phyloP scores from a whole-genome alignment of 139 green algal species.

The Deuterostichococcus epilithicus region DNA sequence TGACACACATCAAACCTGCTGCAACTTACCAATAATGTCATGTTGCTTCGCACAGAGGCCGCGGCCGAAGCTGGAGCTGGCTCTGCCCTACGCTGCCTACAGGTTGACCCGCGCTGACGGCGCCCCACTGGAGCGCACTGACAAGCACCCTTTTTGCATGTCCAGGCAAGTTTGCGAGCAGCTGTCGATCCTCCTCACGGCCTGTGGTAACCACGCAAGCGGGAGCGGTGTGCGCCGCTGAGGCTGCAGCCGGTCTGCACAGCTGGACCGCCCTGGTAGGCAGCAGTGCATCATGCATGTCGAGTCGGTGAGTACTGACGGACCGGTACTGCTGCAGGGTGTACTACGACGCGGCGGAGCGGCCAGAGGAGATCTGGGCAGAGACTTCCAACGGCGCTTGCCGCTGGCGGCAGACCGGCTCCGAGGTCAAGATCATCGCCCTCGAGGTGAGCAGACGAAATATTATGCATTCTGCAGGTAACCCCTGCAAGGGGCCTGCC shows the following conservation, averaged over 20 bases:
- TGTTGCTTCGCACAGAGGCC: constrained; percentile 12
- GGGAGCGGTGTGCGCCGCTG: too few relatives aligned
- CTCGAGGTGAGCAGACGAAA: constrained; percentile 26
- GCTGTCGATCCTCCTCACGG: too few relatives aligned
- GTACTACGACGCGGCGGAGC: constrained; percentile 12
- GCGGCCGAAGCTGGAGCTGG: constrained; percentile 48
- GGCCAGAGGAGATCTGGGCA: constrained; percentile 51
- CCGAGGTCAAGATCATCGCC: constrained; percentile 56
- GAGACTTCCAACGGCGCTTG: constrained; percentile 55
- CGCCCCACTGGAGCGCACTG: constrained; percentile 36
- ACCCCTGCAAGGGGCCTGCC: too few relatives aligned
- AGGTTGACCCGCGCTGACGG: constrained; percentile 50
- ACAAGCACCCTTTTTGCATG: constrained; percentile 78
- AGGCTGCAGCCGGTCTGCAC: too few relatives aligned
- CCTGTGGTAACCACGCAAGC: too few relatives aligned
- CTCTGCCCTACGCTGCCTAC: constrained; percentile 68
- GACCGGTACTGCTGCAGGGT: constrained; percentile 1
- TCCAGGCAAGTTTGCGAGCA: constrained; percentile 3
- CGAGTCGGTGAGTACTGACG: too few relatives aligned
- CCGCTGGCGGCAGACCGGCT: constrained; percentile 67
- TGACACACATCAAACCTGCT: background rate
- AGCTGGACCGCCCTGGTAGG: too few relatives aligned
- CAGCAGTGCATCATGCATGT: too few relatives aligned
- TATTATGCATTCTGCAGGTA: background rate
- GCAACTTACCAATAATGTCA: background rate